Percentiles rank a stretch among this genome's conserved stretches.
Conservation (phyloP, 345 rosid species). For the Eutrema heterophyllum region DNA sequence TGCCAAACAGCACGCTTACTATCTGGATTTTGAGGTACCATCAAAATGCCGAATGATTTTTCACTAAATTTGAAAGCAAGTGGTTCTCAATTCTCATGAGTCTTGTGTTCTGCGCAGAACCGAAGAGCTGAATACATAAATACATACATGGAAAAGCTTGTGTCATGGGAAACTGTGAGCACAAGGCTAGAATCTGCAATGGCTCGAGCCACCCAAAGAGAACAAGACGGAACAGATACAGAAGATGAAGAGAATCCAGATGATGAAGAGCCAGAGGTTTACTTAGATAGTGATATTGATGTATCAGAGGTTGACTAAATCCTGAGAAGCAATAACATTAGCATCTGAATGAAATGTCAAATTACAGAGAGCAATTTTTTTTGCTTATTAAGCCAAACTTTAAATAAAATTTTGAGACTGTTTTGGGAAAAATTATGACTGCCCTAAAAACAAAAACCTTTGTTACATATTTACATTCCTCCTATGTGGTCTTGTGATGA, state of each 20-base stretch:
- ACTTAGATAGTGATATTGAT: conserved; percentile 41
- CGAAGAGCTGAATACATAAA: conserved; percentile 63
- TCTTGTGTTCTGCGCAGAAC: conserved; percentile 39
- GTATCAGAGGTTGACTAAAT: conserved; percentile 44
- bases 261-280: conserved; percentile 34
- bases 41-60: neutral
- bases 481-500: conserved; percentile 12
- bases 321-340: conserved; percentile 7
- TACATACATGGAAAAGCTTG: conserved; percentile 69
- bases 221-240: conserved; percentile 46
- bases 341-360: conserved; percentile 15
- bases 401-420: neutral
- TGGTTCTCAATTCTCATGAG: neutral
- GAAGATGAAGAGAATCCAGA: conserved; percentile 32
- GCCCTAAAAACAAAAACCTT: neutral
- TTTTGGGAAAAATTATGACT: neutral
- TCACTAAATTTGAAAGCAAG: neutral
- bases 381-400: neutral
- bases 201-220: conserved; percentile 53
- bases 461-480: conserved; percentile 13
- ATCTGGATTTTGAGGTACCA: conserved; percentile 84
- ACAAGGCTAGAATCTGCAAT: conserved; percentile 66
- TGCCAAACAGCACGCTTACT: conserved; percentile 79
- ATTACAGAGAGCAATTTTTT: neutral
- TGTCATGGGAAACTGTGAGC: conserved; percentile 87